Percentiles rank a stretch among this genome's conserved stretches.
Conservation (phyloP, 2,329 filamentous ascomycete genomes). For the Calycina marina region DNA sequence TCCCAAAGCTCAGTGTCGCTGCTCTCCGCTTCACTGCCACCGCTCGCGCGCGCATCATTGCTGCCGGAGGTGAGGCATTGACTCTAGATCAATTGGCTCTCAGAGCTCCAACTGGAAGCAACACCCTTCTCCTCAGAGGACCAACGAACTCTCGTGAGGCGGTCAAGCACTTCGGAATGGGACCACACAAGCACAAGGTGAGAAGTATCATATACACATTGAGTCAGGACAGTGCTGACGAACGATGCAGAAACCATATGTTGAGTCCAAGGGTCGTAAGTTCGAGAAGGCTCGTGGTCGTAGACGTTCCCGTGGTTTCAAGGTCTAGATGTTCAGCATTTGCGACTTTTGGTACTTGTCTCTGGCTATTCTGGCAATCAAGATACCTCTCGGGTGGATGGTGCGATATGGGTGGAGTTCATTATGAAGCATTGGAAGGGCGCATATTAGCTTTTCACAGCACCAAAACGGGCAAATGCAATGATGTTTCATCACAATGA, state of each 20-base stretch:
- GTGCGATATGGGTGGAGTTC: conserved; percentile 2
- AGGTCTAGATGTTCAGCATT: conserved; percentile 59
- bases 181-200: conserved; percentile 95
- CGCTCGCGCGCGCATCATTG: conserved; percentile 81
- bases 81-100: conserved; percentile 96
- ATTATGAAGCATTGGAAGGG: conserved; percentile 10
- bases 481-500: no score
- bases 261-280: conserved; percentile 98
- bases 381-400: conserved; percentile 24
- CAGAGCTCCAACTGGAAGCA: conserved; percentile 85
- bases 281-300: conserved; percentile 99
- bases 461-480: background rate
- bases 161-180: conserved; percentile 98
- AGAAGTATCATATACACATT: conserved; percentile 22
- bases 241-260: conserved; percentile 69
- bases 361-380: conserved; percentile 11
- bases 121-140: conserved; percentile 92
- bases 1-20: conserved; percentile 87
- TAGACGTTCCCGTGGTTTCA: conserved; percentile 97
- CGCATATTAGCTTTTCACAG: conserved; percentile 5
- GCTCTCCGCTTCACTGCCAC: conserved; percentile 95
- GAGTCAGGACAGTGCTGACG: conserved; percentile 21
- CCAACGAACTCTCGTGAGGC: conserved; percentile 98
- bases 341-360: conserved; percentile 10
- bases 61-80: conserved; percentile 86